Percentiles rank a stretch among this genome's conserved stretches.
phyloP scores from a whole-genome alignment of 2,329 filamentous ascomycete genomes.

The Epicoccum sorghinum region DNA sequence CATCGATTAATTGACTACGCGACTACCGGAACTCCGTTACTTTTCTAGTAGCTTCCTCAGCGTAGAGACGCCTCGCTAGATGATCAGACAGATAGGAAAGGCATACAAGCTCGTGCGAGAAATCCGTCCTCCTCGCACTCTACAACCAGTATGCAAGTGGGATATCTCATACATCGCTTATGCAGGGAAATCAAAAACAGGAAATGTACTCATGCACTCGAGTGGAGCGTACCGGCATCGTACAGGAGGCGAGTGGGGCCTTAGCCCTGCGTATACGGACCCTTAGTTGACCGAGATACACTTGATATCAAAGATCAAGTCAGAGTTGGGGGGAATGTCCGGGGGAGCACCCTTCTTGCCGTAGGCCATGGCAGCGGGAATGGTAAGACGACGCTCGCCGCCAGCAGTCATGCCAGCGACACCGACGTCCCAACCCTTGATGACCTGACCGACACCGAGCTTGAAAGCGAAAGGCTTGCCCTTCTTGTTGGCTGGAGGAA shows the following conservation, averaged over 20 bases:
- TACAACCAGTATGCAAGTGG: conserved; percentile 49
- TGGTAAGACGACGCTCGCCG: conserved; percentile 89
- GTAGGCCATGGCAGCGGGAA: conserved; percentile 87
- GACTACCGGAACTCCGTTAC: conserved; percentile 33
- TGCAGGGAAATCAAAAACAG: conserved; percentile 35
- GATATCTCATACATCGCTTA: conserved; percentile 49
- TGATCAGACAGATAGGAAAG: conserved; percentile 26
- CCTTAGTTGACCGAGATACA: conserved; percentile 55
- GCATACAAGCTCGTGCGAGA: conserved; percentile 35
- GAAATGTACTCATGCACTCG: conserved; percentile 1
- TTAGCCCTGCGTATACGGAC: conserved; percentile 11
- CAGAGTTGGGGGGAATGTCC: conserved; percentile 90
- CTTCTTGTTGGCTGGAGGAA: conserved; percentile 88
- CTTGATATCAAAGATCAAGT: conserved; percentile 82
- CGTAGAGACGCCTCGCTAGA: conserved; percentile 43
- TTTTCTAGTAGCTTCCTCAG: conserved; percentile 49
- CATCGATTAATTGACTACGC: conserved; percentile 3
- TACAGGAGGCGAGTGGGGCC: conserved; percentile 33
- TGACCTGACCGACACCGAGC: conserved; percentile 91
- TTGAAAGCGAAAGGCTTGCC: conserved; percentile 97
- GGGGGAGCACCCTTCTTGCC: conserved; percentile 76
- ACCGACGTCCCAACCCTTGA: conserved; percentile 98
- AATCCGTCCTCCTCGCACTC: conserved; percentile 51
- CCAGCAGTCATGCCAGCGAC: conserved; percentile 90
- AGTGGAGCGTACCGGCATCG: conserved; percentile 36